phyloP scores from a whole-genome alignment of 2,329 filamentous ascomycete genomes.

The Colletotrichum camelliae region DNA sequence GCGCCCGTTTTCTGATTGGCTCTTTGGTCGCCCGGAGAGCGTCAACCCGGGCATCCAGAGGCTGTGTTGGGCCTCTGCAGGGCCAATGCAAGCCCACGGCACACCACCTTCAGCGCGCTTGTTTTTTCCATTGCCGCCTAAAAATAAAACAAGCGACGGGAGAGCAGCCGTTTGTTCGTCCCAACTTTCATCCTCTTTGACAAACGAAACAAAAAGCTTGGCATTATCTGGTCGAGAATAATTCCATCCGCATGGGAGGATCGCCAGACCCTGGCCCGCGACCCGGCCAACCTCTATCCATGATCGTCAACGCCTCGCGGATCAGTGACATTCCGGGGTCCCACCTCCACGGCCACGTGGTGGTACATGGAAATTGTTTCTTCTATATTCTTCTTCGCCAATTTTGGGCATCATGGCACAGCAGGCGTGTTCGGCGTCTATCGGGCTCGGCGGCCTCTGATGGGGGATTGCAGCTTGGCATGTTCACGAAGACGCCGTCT shows the following conservation, averaged over 20 bases:
- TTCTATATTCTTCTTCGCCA: neutral
- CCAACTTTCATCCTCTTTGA: neutral
- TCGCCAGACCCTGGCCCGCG: neutral
- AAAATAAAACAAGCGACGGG: constrained; percentile 16
- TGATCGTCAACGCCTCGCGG: constrained; percentile 13
- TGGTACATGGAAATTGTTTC: neutral
- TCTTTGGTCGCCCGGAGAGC: neutral
- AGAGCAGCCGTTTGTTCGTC: neutral
- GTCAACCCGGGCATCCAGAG: neutral
- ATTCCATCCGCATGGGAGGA: neutral
- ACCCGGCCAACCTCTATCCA: neutral
- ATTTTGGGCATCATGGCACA: neutral
- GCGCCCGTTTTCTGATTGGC: constrained; percentile 1
- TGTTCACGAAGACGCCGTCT: neutral
- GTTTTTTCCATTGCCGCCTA: neutral
- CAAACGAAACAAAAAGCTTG: constrained; percentile 1
- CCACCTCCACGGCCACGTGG: neutral
- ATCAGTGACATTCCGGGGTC: constrained; percentile 3
- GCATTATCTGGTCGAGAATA: neutral
- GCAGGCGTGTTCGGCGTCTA: neutral
- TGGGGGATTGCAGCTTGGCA: neutral
- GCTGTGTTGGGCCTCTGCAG: constrained; percentile 1
- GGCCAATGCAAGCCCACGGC: neutral
- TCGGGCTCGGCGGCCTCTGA: neutral
- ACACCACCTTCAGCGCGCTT: constrained; percentile 10